Evolutionary conservation across 2,329 filamentous ascomycete genomes (phyloP).

Genomic region (Rhinocladiella mackenziei): DNA sequence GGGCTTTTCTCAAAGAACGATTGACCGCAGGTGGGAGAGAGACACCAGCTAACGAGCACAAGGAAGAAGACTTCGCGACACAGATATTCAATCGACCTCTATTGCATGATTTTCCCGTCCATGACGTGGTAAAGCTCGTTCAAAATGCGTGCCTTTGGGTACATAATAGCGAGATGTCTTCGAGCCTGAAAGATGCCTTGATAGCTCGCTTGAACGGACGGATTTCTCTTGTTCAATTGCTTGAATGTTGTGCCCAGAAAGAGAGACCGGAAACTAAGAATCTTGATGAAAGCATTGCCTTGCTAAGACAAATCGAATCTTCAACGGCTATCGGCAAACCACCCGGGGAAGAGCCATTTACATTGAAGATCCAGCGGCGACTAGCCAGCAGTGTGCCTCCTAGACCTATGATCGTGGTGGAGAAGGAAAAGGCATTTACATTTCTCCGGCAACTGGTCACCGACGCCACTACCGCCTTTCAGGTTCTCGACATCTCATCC

Average conservation of each 20-base stretch:
- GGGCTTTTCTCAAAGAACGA: conserved; percentile 15
- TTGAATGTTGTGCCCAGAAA: conserved; percentile 8
- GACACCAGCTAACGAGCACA: conserved; percentile 14
- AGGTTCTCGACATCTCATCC: conserved; percentile 51
- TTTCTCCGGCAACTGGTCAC: conserved; percentile 67
- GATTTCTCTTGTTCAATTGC: conserved; percentile 40
- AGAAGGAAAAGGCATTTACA: conserved; percentile 65
- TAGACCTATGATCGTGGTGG: conserved; percentile 72
- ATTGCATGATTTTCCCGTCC: conserved; percentile 59
- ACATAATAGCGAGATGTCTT: conserved; percentile 35
- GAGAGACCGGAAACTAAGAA: not conserved
- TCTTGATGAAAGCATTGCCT: conserved; percentile 2
- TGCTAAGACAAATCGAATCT: conserved; percentile 54
- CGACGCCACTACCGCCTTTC: conserved; percentile 66
- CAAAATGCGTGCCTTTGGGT: conserved; percentile 54
- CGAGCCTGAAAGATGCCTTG: conserved; percentile 53
- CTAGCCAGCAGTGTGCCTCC: conserved; percentile 92
- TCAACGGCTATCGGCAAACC: conserved; percentile 60
- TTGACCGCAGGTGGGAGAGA: not conserved
- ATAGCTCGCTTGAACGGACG: conserved; percentile 60
- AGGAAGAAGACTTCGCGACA: conserved; percentile 96
- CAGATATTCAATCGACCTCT: conserved; percentile 82
- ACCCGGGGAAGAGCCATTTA: conserved; percentile 72
- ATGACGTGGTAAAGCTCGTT: conserved; percentile 54
- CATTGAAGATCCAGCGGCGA: conserved; percentile 82